These are phyloP conservation scores for Gamsiella multidivaricata DNA, from an alignment of 192 early-diverging fungal species.

Conservation along the genomic window DNA sequence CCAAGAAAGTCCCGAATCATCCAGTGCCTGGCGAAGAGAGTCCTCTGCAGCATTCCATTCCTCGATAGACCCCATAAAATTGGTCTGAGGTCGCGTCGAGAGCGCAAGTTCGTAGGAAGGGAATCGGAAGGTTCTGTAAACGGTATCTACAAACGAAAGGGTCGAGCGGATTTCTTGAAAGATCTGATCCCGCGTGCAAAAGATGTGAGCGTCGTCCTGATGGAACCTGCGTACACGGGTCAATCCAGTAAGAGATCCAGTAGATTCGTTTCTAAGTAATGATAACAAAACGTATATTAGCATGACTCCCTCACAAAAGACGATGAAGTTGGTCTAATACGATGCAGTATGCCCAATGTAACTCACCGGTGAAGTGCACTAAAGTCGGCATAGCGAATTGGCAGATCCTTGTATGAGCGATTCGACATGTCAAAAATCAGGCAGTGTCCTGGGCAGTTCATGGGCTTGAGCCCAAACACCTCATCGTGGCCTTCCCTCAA, in stretches of 20 bases:
- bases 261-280: slow-evolving; percentile 82
- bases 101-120: slow-evolving; percentile 79
- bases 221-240: slow-evolving; percentile 95
- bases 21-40: slow-evolving; percentile 76
- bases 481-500: slow-evolving; percentile 55
- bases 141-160: slow-evolving; percentile 80
- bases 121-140: slow-evolving; percentile 86
- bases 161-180: slow-evolving; percentile 80
- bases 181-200: slow-evolving; percentile 87
- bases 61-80: slow-evolving; percentile 74
- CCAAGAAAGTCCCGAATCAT: slow-evolving; percentile 70
- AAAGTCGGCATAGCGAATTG: slow-evolving; percentile 91
- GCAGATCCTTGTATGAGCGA: slow-evolving; percentile 89
- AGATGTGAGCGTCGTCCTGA: slow-evolving; percentile 98
- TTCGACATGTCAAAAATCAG: slow-evolving; percentile 84
- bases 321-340: too few species aligned
- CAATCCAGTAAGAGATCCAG: slow-evolving; percentile 89
- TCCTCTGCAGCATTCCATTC: slow-evolving; percentile 88
- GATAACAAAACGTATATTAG: background rate
- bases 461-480: slow-evolving; percentile 91
- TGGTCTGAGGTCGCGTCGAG: slow-evolving; percentile 81
- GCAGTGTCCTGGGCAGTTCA: slow-evolving; percentile 99
- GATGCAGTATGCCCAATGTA: too few species aligned
- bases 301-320: background rate
- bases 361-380: slow-evolving; percentile 88